Base-by-base conservation (phyloP, 805 yeast species). In the Sugiyamaella chiloensis region DNA sequence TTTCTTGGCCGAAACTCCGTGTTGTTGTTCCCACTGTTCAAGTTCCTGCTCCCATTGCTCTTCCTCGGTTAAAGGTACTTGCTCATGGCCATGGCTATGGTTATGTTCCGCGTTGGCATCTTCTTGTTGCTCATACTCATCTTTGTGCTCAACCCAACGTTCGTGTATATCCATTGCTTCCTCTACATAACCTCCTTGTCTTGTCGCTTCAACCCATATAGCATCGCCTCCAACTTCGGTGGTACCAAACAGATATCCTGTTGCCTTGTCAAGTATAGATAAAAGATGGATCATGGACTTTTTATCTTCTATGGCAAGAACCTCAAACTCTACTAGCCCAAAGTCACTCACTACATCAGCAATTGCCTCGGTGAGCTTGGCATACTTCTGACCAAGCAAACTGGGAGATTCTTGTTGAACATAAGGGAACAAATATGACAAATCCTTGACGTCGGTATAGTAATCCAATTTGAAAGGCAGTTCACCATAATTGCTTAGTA, bases 191-290 rank as follows among this genome's bases (percentile, higher is more conserved):
- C 8, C 86, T 81, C 32, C 90, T 83, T 61, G 86, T 54, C 98
- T 74, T 0, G 91, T 78, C 0, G 96, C 96, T 57, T 91, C 96
- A n/a, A 89, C 86, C 99, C 99, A 93, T 1, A 93, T 81, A 0
- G 91, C 79, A 61, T 93, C 99, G n/a, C 98, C 99, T 1, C 97
- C 96, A 5, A 91, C 74, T 57, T 93, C 99, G 24, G 89, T 86
- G 1, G 90, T 73, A 0, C 99, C 99, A 70, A 87, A 88, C 56
- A 86, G 76, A 62, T 93, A 93, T 0, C 99, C 99, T 58, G 84
- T 87, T 2, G 97, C 91, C 62, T 86, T 90, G 61, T 93, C 99
- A 7, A 93, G 79, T 1, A 79, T 72, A 12, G 85, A 74, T 37
- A 93, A 73, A 30, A 93, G 66, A 43, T 83, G 76, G 24, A 93